A percentile compares a stretch with the other conserved stretches of the same genome.
Evolutionary conservation across 2,329 filamentous ascomycete species (phyloP).

Genomic region (Zymoseptoria passerinii): DNA sequence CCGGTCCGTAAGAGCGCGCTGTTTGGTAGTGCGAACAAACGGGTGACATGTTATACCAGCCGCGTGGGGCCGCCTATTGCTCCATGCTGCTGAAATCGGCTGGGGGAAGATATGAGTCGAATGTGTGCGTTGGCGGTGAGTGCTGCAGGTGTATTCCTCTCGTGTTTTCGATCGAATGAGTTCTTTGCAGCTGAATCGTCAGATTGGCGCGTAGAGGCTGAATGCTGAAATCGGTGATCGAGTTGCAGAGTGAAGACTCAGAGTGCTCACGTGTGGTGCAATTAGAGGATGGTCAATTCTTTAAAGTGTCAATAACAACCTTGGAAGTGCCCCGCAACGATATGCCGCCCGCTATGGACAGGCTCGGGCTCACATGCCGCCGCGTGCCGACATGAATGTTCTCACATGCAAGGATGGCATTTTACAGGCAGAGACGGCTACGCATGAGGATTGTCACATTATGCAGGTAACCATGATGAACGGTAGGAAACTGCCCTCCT

Average conservation of each 20-base stretch:
- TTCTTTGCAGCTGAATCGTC: background rate
- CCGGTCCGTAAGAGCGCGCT: background rate
- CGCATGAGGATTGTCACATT: no score
- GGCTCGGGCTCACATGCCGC: background rate
- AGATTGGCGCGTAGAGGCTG: background rate
- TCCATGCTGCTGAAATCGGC: constrained; percentile 3
- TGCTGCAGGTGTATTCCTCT: background rate
- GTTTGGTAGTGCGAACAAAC: background rate
- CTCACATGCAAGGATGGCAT: no score
- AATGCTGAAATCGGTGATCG: background rate
- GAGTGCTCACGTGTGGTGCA: no score
- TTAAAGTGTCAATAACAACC: background rate
- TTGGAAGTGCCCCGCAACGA: background rate
- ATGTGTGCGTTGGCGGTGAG: background rate
- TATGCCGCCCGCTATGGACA: background rate
- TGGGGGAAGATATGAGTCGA: background rate
- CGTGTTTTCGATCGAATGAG: background rate
- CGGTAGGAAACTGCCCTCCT: background rate
- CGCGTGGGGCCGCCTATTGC: constrained; percentile 3
- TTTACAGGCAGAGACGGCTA: no score
- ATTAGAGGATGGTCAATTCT: no score
- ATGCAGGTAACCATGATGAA: background rate
- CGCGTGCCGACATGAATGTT: no score
- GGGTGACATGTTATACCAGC: background rate
- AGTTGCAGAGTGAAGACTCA: background rate